A percentile compares a stretch with the other conserved stretches of the same genome.
These are phyloP conservation scores for Cladorrhinum samala DNA, from an alignment of 495 filamentous ascomycete species.

Conservation along the genomic window DNA sequence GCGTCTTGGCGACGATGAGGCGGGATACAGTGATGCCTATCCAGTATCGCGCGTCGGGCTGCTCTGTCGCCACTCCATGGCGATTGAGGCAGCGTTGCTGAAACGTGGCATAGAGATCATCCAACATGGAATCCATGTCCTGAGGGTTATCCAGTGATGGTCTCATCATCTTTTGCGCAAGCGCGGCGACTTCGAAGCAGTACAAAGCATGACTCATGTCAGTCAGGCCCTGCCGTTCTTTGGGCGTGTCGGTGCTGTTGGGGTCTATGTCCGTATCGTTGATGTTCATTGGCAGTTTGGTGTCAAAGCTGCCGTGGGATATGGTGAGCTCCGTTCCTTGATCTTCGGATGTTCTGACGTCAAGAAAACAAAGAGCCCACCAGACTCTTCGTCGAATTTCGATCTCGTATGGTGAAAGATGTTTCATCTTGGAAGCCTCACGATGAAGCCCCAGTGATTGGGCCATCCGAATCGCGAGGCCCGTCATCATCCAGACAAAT, in stretches of 20 bases:
- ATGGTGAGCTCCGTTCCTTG: constrained; percentile 40
- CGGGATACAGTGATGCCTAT: constrained; percentile 59
- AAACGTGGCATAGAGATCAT: constrained; percentile 53
- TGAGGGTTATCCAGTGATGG: constrained; percentile 13
- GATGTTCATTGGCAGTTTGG: constrained; percentile 37
- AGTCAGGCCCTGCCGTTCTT: constrained; percentile 28
- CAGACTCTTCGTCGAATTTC: constrained; percentile 46
- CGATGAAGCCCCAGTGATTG: constrained; percentile 46
- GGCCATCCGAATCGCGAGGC: constrained; percentile 42
- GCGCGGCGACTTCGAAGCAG: constrained; percentile 23
- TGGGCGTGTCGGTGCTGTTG: constrained; percentile 25
- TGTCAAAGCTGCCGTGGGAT: constrained; percentile 32
- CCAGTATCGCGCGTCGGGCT: constrained; percentile 55
- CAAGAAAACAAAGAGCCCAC: constrained; percentile 39
- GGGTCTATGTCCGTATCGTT: constrained; percentile 41
- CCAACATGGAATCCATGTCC: constrained; percentile 55
- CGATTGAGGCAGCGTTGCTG: constrained; percentile 55
- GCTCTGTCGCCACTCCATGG: constrained; percentile 42
- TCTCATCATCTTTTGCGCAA: constrained; percentile 37
- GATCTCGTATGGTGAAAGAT: constrained; percentile 42
- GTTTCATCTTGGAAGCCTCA: constrained; percentile 34
- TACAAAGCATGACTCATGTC: constrained; percentile 30
- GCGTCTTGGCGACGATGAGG: constrained; percentile 55
- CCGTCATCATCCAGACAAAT: constrained; percentile 52
- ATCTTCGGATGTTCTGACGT: constrained; percentile 33